These are phyloP conservation scores for Pleomassaria siparia DNA, from an alignment of 2,329 filamentous ascomycete species.

Conservation along the genomic window DNA sequence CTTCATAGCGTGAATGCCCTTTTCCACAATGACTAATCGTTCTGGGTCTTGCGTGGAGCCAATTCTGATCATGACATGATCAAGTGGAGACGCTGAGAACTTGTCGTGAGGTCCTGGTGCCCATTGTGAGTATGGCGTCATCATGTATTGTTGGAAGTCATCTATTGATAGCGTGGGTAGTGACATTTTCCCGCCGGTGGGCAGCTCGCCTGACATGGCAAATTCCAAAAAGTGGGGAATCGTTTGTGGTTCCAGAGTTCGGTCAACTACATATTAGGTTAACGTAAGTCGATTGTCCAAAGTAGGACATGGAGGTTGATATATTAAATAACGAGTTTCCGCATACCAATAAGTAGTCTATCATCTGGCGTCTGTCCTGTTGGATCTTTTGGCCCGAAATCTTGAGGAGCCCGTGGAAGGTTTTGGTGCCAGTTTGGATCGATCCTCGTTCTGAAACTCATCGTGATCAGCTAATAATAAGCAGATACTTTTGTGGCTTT, in stretches of 20 bases:
- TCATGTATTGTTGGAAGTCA: background rate
- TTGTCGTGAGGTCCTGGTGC: conserved; percentile 4
- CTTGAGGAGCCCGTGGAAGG: background rate
- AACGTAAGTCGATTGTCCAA: no score
- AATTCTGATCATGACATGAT: conserved; percentile 1
- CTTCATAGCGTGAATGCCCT: conserved; percentile 4
- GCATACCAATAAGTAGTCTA: conserved; percentile 1
- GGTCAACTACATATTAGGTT: conserved; percentile 6
- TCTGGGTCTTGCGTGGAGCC: background rate
- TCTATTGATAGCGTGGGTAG: background rate
- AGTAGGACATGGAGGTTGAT: background rate
- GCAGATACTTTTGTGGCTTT: background rate
- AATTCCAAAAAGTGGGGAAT: conserved; percentile 2
- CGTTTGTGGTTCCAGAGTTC: background rate
- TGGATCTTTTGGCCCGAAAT: background rate
- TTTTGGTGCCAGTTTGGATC: conserved; percentile 3
- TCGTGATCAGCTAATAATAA: background rate
- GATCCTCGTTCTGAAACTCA: background rate
- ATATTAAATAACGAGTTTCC: background rate
- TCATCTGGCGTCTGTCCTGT: background rate
- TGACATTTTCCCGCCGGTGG: background rate
- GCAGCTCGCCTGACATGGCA: background rate
- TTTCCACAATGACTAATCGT: conserved; percentile 3
- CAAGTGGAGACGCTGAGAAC: background rate
- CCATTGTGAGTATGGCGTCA: conserved; percentile 1